Percentiles rank a stretch among this genome's conserved stretches.
These are phyloP conservation scores for Clavispora asparagi DNA, from an alignment of 805 yeast genomes.

Conservation along the genomic window DNA sequence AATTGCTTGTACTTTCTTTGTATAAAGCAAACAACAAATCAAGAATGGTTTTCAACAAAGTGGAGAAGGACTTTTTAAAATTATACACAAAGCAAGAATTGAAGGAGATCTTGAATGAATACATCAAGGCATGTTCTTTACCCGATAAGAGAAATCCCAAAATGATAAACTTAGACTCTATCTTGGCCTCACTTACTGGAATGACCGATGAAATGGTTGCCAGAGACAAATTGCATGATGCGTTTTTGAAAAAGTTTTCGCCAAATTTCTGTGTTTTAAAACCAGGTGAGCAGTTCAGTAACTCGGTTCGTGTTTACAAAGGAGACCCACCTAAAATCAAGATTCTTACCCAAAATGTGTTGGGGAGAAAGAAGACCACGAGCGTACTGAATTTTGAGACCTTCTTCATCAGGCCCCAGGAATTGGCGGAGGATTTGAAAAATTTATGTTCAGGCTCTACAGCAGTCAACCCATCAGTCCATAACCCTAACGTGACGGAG, in stretches of 20 bases:
- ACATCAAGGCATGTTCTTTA: conserved; percentile 50
- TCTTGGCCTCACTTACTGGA: conserved; percentile 41
- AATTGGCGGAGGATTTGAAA: conserved; percentile 63
- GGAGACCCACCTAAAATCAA: conserved; percentile 67
- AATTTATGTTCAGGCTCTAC: conserved; percentile 87
- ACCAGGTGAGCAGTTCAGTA: conserved; percentile 33
- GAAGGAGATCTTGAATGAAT: conserved; percentile 46
- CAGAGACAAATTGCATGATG: conserved; percentile 42
- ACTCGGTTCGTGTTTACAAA: conserved; percentile 22
- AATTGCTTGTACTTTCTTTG: conserved; percentile 30
- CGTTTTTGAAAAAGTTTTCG: conserved; percentile 43
- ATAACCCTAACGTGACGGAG: conserved; percentile 53
- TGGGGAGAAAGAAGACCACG: conserved; percentile 80
- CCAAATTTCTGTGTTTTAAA: conserved; percentile 45
- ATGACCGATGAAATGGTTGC: conserved; percentile 19
- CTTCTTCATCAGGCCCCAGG: conserved; percentile 59
- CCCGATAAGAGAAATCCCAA: conserved; percentile 50
- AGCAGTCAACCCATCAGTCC: conserved; percentile 57
- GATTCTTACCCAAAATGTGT: conserved; percentile 67
- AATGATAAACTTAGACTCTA: conserved; percentile 50
- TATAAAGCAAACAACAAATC: conserved; percentile 55
- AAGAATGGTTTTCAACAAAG: conserved; percentile 41
- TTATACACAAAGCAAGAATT: conserved; percentile 54
- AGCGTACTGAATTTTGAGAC: conserved; percentile 63
- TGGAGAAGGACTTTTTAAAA: conserved; percentile 30